Evolutionary conservation across 371 early-diverging fungal species (phyloP).

Genomic region (Cokeromyces recurvatus): DNA sequence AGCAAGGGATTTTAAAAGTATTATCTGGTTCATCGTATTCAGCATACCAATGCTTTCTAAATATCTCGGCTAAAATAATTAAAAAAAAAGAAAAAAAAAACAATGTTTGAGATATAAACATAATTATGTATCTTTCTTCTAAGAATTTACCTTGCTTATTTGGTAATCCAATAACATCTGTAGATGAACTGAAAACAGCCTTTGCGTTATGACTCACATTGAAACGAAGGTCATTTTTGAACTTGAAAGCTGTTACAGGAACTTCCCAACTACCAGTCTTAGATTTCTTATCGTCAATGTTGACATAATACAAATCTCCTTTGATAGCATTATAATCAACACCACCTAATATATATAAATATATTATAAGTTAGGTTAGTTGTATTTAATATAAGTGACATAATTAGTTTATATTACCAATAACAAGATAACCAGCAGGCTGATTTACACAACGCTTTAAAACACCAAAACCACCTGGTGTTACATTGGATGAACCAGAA

Average conservation of each 20-base stretch:
- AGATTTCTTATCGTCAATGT: slow-evolving; percentile 16
- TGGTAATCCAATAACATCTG: slow-evolving; percentile 38
- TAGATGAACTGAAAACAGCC: slow-evolving; percentile 36
- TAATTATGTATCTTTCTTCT: too few relatives aligned
- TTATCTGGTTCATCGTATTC: slow-evolving; percentile 32
- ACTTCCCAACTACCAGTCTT: slow-evolving; percentile 44
- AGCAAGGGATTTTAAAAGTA: slow-evolving; percentile 42
- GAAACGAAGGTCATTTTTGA: slow-evolving; percentile 25
- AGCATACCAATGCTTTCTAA: slow-evolving; percentile 34
- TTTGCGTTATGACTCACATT: slow-evolving; percentile 28
- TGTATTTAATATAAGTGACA: too few relatives aligned
- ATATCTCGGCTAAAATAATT: slow-evolving; percentile 46
- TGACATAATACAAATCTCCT: slow-evolving; percentile 34
- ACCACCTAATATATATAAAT: slow-evolving; percentile 27
- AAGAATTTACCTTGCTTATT: slow-evolving; percentile 37
- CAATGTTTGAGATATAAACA: too few relatives aligned
- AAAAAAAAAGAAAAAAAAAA: too few relatives aligned
- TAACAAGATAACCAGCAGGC: slow-evolving; percentile 41
- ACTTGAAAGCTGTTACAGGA: slow-evolving; percentile 33
- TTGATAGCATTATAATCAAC: slow-evolving; percentile 34
- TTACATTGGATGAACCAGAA: too few relatives aligned
- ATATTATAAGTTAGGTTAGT: too few relatives aligned
- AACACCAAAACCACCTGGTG: too few relatives aligned
- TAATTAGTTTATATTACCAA: too few relatives aligned
- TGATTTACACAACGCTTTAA: too few relatives aligned